phyloP scores from a whole-genome alignment of 2,329 filamentous ascomycete genomes.

The Coleophoma eucalyptorum region DNA sequence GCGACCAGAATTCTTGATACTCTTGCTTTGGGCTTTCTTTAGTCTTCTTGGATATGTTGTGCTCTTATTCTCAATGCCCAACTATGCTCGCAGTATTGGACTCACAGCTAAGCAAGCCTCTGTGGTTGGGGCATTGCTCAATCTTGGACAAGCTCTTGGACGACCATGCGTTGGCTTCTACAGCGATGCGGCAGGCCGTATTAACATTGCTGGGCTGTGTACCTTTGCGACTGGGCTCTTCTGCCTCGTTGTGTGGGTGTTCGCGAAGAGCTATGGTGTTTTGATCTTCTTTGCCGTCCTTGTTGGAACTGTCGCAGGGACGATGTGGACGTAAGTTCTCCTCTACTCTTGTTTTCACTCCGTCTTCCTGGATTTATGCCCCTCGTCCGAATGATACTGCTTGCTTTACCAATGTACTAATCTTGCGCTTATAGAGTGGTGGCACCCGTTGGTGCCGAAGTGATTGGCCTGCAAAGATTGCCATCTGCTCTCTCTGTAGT shows the following conservation, averaged over 20 bases:
- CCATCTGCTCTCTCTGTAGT: conserved; percentile 67
- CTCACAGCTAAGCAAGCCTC: conserved; percentile 64
- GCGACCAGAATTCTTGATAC: conserved; percentile 57
- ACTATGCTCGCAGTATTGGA: conserved; percentile 67
- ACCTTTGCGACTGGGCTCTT: conserved; percentile 63
- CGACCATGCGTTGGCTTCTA: conserved; percentile 70
- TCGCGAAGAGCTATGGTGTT: conserved; percentile 60
- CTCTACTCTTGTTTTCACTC: no score
- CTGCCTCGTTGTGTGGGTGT: conserved; percentile 69
- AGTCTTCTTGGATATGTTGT: conserved; percentile 72
- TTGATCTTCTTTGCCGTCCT: conserved; percentile 69
- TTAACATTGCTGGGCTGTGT: conserved; percentile 67
- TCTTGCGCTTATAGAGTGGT: conserved; percentile 37
- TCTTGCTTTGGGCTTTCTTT: conserved; percentile 66
- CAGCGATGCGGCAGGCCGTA: conserved; percentile 64
- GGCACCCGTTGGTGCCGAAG: conserved; percentile 67
- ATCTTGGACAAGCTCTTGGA: conserved; percentile 59
- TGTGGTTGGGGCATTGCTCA: conserved; percentile 70
- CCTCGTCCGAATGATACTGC: no score
- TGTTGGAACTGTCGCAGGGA: conserved; percentile 63
- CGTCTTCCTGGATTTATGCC: no score
- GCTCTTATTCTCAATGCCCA: conserved; percentile 72
- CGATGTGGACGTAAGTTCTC: conserved; percentile 52
- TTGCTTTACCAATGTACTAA: no score
- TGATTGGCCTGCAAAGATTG: conserved; percentile 66